These are phyloP conservation scores for Protoeuglena noctilucae DNA, from an alignment of 139 green algal species.

Conservation along the genomic window DNA sequence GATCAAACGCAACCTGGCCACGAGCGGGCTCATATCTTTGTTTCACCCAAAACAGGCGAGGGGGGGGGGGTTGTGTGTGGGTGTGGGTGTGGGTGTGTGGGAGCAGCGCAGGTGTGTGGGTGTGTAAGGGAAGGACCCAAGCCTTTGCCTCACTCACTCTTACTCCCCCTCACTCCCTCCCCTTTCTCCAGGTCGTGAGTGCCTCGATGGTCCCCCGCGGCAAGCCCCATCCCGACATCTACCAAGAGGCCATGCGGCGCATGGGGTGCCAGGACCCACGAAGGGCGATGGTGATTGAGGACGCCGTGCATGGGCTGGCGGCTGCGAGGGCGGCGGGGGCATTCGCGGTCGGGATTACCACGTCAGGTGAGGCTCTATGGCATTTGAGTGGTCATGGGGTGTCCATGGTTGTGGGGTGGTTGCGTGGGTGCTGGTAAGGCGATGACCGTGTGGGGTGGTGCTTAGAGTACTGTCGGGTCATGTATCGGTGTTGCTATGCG, in stretches of 20 bases:
- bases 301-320: slow-evolving; percentile 50
- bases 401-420: too few species aligned
- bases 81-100: not conserved
- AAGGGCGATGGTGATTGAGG: slow-evolving; percentile 42
- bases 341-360: slow-evolving; percentile 40
- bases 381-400: too few species aligned
- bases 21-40: slow-evolving; percentile 23
- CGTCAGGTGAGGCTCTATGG: too few species aligned
- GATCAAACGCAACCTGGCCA: slow-evolving; percentile 42
- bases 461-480: too few species aligned
- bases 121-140: too few species aligned
- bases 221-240: slow-evolving; percentile 63
- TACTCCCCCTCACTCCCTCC: too few species aligned
- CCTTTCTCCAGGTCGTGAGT: slow-evolving; percentile 14
- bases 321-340: slow-evolving; percentile 29
- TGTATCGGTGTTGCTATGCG: too few species aligned
- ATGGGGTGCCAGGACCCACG: slow-evolving; percentile 27
- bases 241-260: slow-evolving; percentile 38
- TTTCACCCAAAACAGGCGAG: slow-evolving; percentile 14
- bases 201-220: slow-evolving; percentile 26
- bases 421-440: too few species aligned
- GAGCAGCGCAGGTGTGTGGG: too few species aligned
- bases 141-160: too few species aligned
- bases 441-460: too few species aligned
- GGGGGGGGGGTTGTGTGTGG: not conserved